Base-by-base conservation (phyloP, 805 yeast species). In the Brettanomyces naardenensis region DNA sequence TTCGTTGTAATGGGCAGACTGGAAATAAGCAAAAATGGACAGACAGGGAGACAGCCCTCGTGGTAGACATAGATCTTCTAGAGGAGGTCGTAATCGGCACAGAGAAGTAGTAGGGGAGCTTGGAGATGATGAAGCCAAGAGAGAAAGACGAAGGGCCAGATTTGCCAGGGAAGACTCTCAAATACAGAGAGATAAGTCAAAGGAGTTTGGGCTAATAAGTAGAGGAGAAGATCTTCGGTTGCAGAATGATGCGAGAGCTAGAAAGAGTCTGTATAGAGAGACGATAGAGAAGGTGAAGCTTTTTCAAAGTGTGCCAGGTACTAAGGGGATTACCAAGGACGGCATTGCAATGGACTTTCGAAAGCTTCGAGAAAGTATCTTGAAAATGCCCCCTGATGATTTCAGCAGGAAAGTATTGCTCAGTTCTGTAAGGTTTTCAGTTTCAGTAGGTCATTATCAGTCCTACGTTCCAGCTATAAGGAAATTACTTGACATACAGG, bases 221-320 rank as follows among this genome's bases (percentile, higher is more conserved):
- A 59, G 86, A 40, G 84, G 85, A 1, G 78, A 71, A 31, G 78
- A 71, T 39, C 52, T 51, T 36, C 51, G 71, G 28, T 59, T 80
- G 30, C 77, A 69, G 46, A 48, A 56, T 4, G 69, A 70, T 46
- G 61, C 61, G 3, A 36, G 39, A 4, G 71, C 68, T 7, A 58
- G 84, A 45, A 49, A 46, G 5, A 53, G 52, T 21, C 66, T 64
- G 36, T 71, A 70, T 46, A 46, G 53, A 2, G 44, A 54, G 27
- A 66, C 77, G 3, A 51, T 65, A 21, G 32, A 38, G 10, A 52
- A 60, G 15, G 29, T 49, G 22, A 19, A 45, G 32, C 35, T 40
- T 2, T 26, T 29, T 23, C 28, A 27, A 22, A 26, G 34, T 32
- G 23, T 28, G n/a, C n/a, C n/a, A n/a, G 29, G n/a, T 7, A 18